Base-by-base conservation (phyloP, 2,329 filamentous ascomycete genomes). In the Calonectria montana region DNA sequence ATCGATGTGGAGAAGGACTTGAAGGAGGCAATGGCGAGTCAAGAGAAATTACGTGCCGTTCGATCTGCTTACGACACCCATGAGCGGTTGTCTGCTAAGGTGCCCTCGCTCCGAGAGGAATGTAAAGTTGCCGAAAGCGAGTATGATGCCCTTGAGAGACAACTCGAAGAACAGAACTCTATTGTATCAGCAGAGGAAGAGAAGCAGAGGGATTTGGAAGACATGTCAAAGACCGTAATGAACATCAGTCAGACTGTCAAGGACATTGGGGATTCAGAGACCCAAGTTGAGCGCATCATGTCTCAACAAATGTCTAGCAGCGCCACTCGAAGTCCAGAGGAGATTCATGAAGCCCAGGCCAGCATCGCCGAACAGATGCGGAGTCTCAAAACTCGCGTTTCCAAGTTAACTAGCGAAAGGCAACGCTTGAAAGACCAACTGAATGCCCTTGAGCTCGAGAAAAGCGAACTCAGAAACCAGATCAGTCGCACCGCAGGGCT, bases 331-430 rank as follows among this genome's bases (percentile, higher is more conserved):
- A 94, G 94, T 35, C 89, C 95, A 8, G 94, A 97, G 66, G 94
- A 97, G 75, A 95, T 98, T 65, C 94, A 97, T 77, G 92, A 94
- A 65, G 90, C 95, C 59, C 90, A 95, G 73, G 91, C 91, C 59
- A 84, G 86, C 21, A 88, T 92, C 68, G 89, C 89, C 23, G 94
- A 95, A 72, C 91, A 94, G 79, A 88, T 91, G 75, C 90, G 92
- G 67, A 84, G 85, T 25, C 84, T 91, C 31, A 95, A 94, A 80
- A 87, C 87, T 48, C 89, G 87, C 50, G 87, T 96, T 15, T 83
- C 88, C 8, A 94, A 93, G 77, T 83, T 97, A 37, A 90, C 88
- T 0, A 85, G 84, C 15, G 94, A 97, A 39, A 92, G 90, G 75
- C 94, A 98, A 75, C 91, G 93, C 45, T 88, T 91, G 66, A 91